Evolutionary conservation across 1,284 basidiomycete genomes (phyloP).

Genomic region (Pseudozyma flocculosa): DNA sequence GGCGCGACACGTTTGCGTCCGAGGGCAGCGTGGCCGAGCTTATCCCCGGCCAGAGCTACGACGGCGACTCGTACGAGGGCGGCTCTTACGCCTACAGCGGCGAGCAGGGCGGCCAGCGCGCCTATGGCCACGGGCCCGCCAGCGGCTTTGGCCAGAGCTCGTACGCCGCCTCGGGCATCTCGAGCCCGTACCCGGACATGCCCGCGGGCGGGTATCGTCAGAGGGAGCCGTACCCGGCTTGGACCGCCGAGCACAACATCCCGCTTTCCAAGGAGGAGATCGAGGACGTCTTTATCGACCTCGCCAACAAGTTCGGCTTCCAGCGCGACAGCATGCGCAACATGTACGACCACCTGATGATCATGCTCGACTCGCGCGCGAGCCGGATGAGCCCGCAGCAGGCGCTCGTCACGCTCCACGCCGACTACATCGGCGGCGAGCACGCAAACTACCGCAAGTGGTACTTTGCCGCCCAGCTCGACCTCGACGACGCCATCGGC

Average conservation of each 20-base stretch:
- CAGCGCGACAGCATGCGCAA: conserved; percentile 73
- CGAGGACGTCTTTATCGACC: conserved; percentile 95
- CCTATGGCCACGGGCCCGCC: conserved; percentile 36
- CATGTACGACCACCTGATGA: conserved; percentile 96
- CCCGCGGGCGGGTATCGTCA: conserved; percentile 46
- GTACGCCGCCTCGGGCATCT: conserved; percentile 50
- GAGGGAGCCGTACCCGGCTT: conserved; percentile 82
- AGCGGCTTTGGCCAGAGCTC: conserved; percentile 35
- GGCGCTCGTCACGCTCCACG: conserved; percentile 85
- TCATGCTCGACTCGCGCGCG: conserved; percentile 73
- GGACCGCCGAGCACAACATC: conserved; percentile 87
- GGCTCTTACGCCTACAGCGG: conserved; percentile 38
- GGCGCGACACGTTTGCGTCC: conserved; percentile 48
- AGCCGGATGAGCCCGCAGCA: conserved; percentile 91
- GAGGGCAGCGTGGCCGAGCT: conserved; percentile 51
- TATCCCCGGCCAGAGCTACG: conserved; percentile 47
- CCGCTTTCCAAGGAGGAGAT: conserved; percentile 98
- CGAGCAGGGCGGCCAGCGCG: conserved; percentile 37
- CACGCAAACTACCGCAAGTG: conserved; percentile 64
- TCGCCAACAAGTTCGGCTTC: conserved; percentile 98
- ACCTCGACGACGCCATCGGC: conserved; percentile 96
- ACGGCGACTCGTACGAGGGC: conserved; percentile 49
- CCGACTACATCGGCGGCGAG: conserved; percentile 95
- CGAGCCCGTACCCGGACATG: conserved; percentile 39
- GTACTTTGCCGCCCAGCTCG: conserved; percentile 99